These are phyloP conservation scores for Aspergillus bridgeri DNA, from an alignment of 495 filamentous ascomycete species.

Conservation along the genomic window DNA sequence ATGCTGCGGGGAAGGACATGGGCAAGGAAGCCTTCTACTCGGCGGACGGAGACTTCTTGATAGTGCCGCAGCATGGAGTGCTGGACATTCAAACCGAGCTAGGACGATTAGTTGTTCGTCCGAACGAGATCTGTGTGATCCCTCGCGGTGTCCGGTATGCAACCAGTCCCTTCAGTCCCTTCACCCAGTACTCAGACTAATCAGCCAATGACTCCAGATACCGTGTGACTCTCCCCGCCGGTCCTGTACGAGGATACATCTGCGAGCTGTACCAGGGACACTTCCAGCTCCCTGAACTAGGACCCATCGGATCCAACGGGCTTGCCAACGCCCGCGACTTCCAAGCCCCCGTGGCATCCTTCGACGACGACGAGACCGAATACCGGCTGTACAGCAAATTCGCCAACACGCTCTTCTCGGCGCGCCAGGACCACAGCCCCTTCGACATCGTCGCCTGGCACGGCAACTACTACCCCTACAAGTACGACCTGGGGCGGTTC, in stretches of 20 bases:
- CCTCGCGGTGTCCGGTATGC: conserved; percentile 65
- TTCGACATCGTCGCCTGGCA: conserved; percentile 88
- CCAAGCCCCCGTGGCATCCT: conserved; percentile 75
- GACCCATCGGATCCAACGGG: conserved; percentile 83
- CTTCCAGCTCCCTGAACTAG: conserved; percentile 81
- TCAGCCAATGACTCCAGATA: conserved; percentile 47
- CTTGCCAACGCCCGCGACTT: conserved; percentile 89
- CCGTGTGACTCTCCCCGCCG: conserved; percentile 62
- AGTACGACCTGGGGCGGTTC: conserved; percentile 82
- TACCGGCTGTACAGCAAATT: conserved; percentile 75
- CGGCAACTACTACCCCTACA: conserved; percentile 73
- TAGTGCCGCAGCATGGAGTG: conserved; percentile 79
- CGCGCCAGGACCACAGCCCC: conserved; percentile 68
- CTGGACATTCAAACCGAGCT: conserved; percentile 86
- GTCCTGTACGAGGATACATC: conserved; percentile 76
- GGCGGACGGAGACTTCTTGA: conserved; percentile 85
- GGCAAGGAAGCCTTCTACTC: conserved; percentile 75
- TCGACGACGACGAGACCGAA: conserved; percentile 55
- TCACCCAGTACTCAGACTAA: not conserved
- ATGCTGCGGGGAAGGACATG: conserved; percentile 81
- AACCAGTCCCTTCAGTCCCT: not conserved
- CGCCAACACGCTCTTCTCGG: conserved; percentile 71
- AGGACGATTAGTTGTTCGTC: conserved; percentile 75
- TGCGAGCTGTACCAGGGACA: conserved; percentile 84
- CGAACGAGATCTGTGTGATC: conserved; percentile 86